Conservation (phyloP, 176 grass and related monocot genomes). For the Lolium rigidum region DNA sequence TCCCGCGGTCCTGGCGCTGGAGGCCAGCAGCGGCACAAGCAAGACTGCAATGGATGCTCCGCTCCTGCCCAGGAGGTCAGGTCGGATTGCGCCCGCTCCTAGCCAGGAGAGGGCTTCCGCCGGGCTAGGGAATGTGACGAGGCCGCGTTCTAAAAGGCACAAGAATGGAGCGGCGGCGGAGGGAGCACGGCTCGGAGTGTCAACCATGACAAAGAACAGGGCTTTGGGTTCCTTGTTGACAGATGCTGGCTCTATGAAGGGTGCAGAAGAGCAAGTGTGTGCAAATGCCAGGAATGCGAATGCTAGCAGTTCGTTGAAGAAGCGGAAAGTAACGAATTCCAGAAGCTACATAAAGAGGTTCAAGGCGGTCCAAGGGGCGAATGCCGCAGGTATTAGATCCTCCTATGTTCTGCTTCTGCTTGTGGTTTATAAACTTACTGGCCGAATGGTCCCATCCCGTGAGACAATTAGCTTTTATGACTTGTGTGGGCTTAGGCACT, state of each 20-base stretch:
- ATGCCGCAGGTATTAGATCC: conserved; percentile 34
- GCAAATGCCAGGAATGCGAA: neutral
- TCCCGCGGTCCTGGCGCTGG: neutral
- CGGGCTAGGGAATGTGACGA: neutral
- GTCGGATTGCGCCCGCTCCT: neutral
- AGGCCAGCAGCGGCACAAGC: neutral
- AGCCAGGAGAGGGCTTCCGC: neutral
- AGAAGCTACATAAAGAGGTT: conserved; percentile 31
- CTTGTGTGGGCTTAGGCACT: neutral
- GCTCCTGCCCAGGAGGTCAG: conserved; percentile 31
- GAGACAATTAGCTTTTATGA: neutral
- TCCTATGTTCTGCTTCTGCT: neutral
- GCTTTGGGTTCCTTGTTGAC: neutral
- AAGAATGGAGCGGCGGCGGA: neutral
- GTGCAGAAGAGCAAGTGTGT: neutral
- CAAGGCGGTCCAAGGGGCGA: neutral
- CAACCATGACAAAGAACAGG: neutral
- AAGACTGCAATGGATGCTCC: neutral
- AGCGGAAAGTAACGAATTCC: conserved; percentile 13
- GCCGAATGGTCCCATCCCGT: neutral
- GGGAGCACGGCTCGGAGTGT: neutral
- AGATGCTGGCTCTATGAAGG: neutral
- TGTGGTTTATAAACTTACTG: too few relatives aligned
- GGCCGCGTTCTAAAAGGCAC: neutral
- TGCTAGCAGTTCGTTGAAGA: neutral